Percentiles rank a stretch among this genome's conserved stretches.
Conservation (phyloP, 73 alveolate species). For the Diophrys appendiculata region DNA sequence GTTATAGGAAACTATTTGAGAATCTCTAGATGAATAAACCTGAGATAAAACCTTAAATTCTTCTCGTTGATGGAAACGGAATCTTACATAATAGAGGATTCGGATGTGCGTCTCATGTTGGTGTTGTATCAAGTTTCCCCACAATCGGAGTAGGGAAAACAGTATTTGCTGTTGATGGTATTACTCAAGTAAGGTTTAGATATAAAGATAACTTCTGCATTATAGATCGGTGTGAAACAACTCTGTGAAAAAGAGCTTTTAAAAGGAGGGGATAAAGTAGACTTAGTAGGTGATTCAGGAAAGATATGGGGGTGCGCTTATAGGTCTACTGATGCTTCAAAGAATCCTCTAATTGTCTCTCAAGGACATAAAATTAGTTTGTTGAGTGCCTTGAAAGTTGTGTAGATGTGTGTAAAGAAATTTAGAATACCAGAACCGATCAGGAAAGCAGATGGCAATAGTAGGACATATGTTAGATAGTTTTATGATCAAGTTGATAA, state of each 20-base stretch:
- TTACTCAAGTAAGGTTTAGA: constrained; percentile 62
- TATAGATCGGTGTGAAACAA: constrained; percentile 65
- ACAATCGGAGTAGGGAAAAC: constrained; percentile 93
- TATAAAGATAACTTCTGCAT: background rate
- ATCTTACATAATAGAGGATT: constrained; percentile 90
- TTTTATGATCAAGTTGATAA: no score
- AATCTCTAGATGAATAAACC: constrained; percentile 73
- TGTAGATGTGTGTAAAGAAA: constrained; percentile 57
- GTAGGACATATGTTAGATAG: constrained; percentile 47
- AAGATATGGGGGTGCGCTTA: constrained; percentile 91
- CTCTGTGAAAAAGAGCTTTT: constrained; percentile 53
- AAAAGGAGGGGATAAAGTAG: constrained; percentile 79
- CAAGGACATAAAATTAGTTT: constrained; percentile 87
- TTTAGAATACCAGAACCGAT: constrained; percentile 94
- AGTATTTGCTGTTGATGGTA: constrained; percentile 94
- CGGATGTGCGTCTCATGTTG: constrained; percentile 97
- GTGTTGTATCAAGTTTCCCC: constrained; percentile 87
- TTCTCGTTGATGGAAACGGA: constrained; percentile 74
- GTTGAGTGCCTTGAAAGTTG: constrained; percentile 83
- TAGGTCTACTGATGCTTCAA: constrained; percentile 15
- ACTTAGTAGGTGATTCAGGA: constrained; percentile 84
- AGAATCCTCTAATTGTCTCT: constrained; percentile 87
- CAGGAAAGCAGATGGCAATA: constrained; percentile 21
- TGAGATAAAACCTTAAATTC: constrained; percentile 83
- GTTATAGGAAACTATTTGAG: constrained; percentile 73